Evolutionary conservation across 768 basidiomycete genomes (phyloP).

Genomic region (Suillus bovinus): DNA sequence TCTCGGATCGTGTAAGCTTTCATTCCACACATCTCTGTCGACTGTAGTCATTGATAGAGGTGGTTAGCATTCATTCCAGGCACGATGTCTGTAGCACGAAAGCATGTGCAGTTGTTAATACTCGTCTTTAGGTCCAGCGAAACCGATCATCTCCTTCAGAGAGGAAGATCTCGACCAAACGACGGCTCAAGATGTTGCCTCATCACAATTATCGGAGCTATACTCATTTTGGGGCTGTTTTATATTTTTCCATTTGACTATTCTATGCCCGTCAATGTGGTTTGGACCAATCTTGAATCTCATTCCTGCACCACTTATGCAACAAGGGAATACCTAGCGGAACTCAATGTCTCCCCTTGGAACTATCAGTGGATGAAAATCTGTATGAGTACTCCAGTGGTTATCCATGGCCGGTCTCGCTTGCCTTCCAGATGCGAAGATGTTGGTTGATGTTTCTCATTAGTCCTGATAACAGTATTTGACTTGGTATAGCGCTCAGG

Average conservation of each 20-base stretch:
- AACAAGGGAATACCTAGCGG: conserved; percentile 30
- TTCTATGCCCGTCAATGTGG: background rate
- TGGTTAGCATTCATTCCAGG: background rate
- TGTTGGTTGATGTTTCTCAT: conserved; percentile 7
- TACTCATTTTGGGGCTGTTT: background rate
- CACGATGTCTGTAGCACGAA: background rate
- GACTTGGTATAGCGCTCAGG: conserved; percentile 17
- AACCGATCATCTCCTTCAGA: background rate
- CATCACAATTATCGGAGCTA: background rate
- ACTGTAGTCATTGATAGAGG: background rate
- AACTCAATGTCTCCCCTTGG: conserved; percentile 31
- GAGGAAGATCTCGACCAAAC: background rate
- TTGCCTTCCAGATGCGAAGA: conserved; percentile 26
- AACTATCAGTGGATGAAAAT: conserved; percentile 16
- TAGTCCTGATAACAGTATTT: background rate
- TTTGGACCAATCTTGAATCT: conserved; percentile 18
- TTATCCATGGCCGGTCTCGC: conserved; percentile 20
- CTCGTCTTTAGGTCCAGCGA: background rate
- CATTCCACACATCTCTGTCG: background rate
- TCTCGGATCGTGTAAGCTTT: background rate
- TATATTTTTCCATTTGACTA: background rate
- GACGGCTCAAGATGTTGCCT: background rate
- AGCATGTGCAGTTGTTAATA: background rate
- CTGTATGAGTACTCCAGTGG: conserved; percentile 22
- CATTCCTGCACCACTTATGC: conserved; percentile 28